A percentile compares a stretch with the other conserved stretches of the same genome.
phyloP scores from a whole-genome alignment of 2,329 filamentous ascomycete genomes.

The Macrophomina phaseolina region DNA sequence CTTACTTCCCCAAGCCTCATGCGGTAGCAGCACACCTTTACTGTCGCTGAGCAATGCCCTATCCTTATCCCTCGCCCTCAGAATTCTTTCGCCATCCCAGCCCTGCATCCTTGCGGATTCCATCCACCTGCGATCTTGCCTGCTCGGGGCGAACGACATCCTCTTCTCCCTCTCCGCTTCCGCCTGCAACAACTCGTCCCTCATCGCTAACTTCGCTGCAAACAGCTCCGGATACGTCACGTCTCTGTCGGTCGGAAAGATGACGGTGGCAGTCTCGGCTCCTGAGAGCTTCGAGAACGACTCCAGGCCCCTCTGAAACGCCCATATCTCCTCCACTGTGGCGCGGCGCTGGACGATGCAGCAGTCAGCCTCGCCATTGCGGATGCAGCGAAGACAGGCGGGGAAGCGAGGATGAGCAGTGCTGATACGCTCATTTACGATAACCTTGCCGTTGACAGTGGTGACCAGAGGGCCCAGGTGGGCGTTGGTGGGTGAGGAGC shows the following conservation, averaged over 20 bases:
- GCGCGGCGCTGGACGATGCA: conserved; percentile 19
- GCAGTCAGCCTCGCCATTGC: conserved; percentile 12
- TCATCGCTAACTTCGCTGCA: neutral
- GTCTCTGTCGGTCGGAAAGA: conserved; percentile 9
- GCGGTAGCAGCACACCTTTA: neutral
- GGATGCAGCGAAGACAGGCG: conserved; percentile 20
- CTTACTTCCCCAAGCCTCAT: neutral
- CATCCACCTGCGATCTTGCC: neutral
- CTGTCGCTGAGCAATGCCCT: neutral
- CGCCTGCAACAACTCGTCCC: neutral
- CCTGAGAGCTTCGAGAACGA: no score
- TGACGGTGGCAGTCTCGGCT: neutral
- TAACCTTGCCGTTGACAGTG: neutral
- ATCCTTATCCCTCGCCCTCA: neutral
- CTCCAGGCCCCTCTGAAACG: no score
- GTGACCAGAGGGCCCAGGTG: neutral
- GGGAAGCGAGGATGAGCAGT: conserved; percentile 1
- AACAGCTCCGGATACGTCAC: neutral
- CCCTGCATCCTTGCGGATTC: neutral
- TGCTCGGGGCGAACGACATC: neutral
- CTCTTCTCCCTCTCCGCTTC: neutral
- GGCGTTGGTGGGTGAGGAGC: neutral
- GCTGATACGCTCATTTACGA: neutral
- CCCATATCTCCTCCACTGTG: neutral
- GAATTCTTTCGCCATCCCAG: neutral